These are phyloP conservation scores for Aspergillus hancockii DNA, from an alignment of 495 filamentous ascomycete species.

Conservation along the genomic window DNA sequence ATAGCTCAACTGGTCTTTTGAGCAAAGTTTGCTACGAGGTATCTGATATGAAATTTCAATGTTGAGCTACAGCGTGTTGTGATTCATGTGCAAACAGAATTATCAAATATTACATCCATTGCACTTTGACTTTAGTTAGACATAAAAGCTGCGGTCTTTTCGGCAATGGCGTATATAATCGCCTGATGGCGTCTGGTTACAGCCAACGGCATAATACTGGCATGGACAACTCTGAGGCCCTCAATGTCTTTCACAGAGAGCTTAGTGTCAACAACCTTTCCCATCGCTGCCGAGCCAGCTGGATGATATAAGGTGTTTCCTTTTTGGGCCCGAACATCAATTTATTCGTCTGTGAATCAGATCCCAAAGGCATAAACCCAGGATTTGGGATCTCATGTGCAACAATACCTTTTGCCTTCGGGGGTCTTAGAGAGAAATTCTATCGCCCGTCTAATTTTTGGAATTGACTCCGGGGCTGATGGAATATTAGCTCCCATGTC, in stretches of 20 bases:
- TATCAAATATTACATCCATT: no score
- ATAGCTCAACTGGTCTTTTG: no score
- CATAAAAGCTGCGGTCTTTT: slow-evolving; percentile 31
- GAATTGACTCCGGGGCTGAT: no score
- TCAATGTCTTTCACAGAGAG: slow-evolving; percentile 39
- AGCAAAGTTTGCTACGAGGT: no score
- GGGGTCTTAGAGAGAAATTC: slow-evolving; percentile 19
- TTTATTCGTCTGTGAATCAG: slow-evolving; percentile 30
- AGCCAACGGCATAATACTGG: slow-evolving; percentile 38
- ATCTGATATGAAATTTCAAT: no score
- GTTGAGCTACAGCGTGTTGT: no score
- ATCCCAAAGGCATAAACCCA: slow-evolving; percentile 18
- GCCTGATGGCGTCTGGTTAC: slow-evolving; percentile 36
- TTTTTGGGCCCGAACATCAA: slow-evolving; percentile 25
- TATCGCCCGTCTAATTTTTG: slow-evolving; percentile 16
- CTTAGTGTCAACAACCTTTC: slow-evolving; percentile 40
- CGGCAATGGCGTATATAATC: slow-evolving; percentile 37
- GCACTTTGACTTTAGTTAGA: not conserved
- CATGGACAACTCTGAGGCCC: slow-evolving; percentile 39
- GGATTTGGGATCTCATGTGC: slow-evolving; percentile 23
- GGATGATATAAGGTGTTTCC: slow-evolving; percentile 29
- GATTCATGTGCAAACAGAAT: no score
- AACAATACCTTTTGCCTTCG: slow-evolving; percentile 21
- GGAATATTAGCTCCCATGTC: no score
- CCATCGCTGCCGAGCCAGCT: slow-evolving; percentile 41